These are phyloP conservation scores for Trametes versicolor DNA, from an alignment of 1,284 basidiomycete genomes.

Conservation along the genomic window DNA sequence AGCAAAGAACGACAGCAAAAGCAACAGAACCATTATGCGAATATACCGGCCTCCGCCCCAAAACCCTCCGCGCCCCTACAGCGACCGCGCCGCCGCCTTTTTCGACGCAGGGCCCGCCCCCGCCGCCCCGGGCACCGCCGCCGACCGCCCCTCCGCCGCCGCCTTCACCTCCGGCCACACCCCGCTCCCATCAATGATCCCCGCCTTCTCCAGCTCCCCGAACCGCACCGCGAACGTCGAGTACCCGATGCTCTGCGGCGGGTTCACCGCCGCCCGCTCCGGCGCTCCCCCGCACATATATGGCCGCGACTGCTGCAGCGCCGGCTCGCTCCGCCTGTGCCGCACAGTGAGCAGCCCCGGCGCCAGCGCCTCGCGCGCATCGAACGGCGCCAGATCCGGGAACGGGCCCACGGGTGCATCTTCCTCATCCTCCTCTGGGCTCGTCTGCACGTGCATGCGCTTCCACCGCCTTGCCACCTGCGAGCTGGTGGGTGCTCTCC, in stretches of 20 bases:
- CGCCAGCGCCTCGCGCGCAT: constrained; percentile 1
- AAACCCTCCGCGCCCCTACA: constrained; percentile 1
- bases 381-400: constrained; percentile 21
- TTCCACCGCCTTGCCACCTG: constrained; percentile 30
- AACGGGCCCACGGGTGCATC: constrained; percentile 16
- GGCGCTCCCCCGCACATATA: constrained; percentile 27
- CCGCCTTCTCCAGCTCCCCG: constrained; percentile 34
- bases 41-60: neutral
- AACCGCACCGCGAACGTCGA: constrained; percentile 34
- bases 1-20: constrained; percentile 22
- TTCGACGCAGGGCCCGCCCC: neutral
- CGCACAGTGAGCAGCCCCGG: constrained; percentile 7
- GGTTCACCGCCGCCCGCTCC: constrained; percentile 21
- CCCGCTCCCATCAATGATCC: constrained; percentile 36
- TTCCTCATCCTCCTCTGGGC: constrained; percentile 22
- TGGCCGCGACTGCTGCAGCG: constrained; percentile 35
- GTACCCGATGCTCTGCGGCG: constrained; percentile 36
- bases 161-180: constrained; percentile 30
- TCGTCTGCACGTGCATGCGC: constrained; percentile 22
- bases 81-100: neutral
- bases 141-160: neutral
- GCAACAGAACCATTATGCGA: constrained; percentile 5
- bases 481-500: constrained; percentile 14
- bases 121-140: no score
- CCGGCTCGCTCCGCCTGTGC: constrained; percentile 27